A percentile compares a stretch with the other conserved stretches of the same genome.
Evolutionary conservation across 805 yeast genomes (phyloP).

Genomic region (Ogataea henricii): DNA sequence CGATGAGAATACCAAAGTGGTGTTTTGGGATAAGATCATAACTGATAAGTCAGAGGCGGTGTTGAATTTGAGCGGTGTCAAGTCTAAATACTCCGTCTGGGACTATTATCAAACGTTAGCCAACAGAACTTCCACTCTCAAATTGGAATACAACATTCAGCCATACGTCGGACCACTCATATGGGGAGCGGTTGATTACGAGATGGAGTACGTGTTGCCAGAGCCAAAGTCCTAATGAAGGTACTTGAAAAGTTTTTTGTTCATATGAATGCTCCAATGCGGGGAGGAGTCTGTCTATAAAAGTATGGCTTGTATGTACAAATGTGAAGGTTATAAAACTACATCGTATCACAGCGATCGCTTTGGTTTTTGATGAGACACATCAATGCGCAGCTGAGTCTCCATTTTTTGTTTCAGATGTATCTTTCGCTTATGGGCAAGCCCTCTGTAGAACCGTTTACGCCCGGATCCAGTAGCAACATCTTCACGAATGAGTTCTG

Average conservation of each 20-base stretch:
- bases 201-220: conserved; percentile 27
- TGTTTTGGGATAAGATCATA: conserved; percentile 90
- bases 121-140: conserved; percentile 65
- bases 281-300: conserved; percentile 4
- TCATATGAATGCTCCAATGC: background rate
- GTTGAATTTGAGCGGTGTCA: conserved; percentile 50
- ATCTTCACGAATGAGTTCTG: background rate
- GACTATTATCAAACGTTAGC: conserved; percentile 67
- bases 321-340: background rate
- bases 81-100: conserved; percentile 84
- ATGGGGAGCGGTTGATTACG: conserved; percentile 56
- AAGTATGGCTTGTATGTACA: conserved; percentile 2
- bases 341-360: background rate
- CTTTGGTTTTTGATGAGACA: background rate
- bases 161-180: conserved; percentile 84
- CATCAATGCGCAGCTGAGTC: background rate
- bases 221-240: conserved; percentile 8
- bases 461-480: background rate
- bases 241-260: background rate
- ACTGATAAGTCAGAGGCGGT: conserved; percentile 57
- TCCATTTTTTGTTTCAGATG: background rate
- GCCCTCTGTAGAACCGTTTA: background rate
- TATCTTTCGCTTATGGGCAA: background rate
- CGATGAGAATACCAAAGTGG: conserved; percentile 51
- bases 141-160: conserved; percentile 88